Evolutionary conservation across 768 basidiomycete species (phyloP).

Genomic region (Pulveroboletus sp.): DNA sequence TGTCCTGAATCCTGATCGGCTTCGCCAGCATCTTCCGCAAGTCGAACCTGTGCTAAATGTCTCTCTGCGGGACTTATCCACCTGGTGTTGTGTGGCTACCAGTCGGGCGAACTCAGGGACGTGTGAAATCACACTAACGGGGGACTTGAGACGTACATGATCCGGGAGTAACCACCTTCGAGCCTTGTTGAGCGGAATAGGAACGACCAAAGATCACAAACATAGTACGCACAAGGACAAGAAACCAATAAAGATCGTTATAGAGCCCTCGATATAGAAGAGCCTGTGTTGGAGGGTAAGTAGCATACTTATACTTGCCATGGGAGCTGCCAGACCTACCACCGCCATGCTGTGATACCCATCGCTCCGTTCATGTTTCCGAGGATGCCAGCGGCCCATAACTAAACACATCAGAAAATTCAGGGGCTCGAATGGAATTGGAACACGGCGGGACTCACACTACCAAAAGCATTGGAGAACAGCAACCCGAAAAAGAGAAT

Average conservation of each 20-base stretch:
- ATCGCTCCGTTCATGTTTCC: conserved; percentile 60
- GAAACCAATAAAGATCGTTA: conserved; percentile 58
- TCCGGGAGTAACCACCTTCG: conserved; percentile 55
- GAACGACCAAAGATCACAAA: too few relatives aligned
- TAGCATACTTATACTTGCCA: not conserved
- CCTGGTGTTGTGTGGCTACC: conserved; percentile 57
- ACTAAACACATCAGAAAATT: conserved; percentile 27
- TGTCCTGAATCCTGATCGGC: conserved; percentile 55
- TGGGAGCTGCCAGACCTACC: conserved; percentile 32
- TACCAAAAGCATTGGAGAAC: conserved; percentile 63
- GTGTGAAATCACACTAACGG: not conserved
- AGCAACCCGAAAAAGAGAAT: conserved; percentile 56
- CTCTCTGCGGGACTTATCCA: conserved; percentile 51
- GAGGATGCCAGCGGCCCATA: conserved; percentile 72
- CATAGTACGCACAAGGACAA: conserved; percentile 40
- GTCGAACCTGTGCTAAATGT: conserved; percentile 58
- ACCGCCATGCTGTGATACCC: conserved; percentile 69
- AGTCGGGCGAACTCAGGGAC: not conserved
- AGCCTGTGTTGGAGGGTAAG: conserved; percentile 42
- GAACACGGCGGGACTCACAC: conserved; percentile 35
- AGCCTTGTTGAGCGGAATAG: not conserved
- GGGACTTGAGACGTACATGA: conserved; percentile 38
- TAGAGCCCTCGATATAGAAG: conserved; percentile 66
- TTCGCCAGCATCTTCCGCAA: conserved; percentile 65
- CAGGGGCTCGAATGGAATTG: not conserved